Percentiles rank a stretch among this genome's conserved stretches.
These are phyloP conservation scores for Rhodotorula sp. DNA, from an alignment of 1,284 basidiomycete genomes.

Conservation along the genomic window DNA sequence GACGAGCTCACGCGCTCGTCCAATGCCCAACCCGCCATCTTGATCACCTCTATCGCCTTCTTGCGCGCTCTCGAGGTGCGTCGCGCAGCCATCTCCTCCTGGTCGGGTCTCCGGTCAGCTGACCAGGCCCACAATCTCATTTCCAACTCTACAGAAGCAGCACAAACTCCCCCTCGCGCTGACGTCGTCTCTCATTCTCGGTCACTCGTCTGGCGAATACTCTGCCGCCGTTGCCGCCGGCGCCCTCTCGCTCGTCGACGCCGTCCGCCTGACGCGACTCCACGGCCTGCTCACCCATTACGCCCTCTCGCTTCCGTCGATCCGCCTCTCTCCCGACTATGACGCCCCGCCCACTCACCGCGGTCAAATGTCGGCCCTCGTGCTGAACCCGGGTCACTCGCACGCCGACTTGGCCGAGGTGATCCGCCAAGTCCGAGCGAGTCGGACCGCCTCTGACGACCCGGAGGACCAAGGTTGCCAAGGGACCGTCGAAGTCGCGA, in stretches of 20 bases:
- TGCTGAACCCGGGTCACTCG: conserved; percentile 43
- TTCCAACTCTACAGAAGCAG: conserved; percentile 21
- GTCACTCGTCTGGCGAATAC: conserved; percentile 48
- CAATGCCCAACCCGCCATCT: conserved; percentile 48
- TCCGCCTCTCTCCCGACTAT: conserved; percentile 33
- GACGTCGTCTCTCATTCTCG: conserved; percentile 41
- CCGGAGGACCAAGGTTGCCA: conserved; percentile 16
- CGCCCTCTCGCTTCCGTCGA: conserved; percentile 40
- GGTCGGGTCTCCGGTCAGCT: neutral
- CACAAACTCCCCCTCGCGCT: conserved; percentile 31
- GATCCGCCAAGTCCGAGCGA: conserved; percentile 33
- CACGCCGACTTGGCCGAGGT: conserved; percentile 43
- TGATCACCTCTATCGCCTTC: conserved; percentile 46
- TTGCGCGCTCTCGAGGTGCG: conserved; percentile 42
- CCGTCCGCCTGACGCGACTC: conserved; percentile 44
- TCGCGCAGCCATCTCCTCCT: neutral
- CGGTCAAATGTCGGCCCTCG: conserved; percentile 47
- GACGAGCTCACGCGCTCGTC: conserved; percentile 45
- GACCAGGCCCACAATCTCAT: neutral
- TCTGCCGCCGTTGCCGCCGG: conserved; percentile 46
- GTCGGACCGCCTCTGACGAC: neutral
- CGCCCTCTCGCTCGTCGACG: conserved; percentile 44
- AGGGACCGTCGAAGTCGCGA: conserved; percentile 45
- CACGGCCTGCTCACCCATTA: conserved; percentile 46
- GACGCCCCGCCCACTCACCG: conserved; percentile 34